These are phyloP conservation scores for Geoglossum glabrum DNA, from an alignment of 495 filamentous ascomycete species.

Conservation along the genomic window DNA sequence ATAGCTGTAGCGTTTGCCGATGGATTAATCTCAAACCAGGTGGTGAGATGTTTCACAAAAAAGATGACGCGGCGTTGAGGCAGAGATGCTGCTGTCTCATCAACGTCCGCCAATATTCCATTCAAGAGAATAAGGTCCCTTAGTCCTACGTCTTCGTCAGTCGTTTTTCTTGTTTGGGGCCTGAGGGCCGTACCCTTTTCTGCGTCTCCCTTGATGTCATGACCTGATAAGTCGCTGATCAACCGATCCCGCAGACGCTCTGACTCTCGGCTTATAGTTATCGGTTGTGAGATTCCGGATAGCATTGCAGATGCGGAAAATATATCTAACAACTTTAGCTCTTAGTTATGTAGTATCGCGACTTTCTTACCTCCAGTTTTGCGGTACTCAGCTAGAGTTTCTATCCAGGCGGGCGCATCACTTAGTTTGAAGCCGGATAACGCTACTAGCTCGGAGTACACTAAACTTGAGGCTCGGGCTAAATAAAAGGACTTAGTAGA, in stretches of 20 bases:
- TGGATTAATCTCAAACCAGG: constrained; percentile 31
- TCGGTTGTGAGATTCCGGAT: constrained; percentile 2
- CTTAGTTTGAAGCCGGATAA: not conserved
- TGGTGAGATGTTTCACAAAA: constrained; percentile 54
- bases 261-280: constrained; percentile 1
- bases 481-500: not conserved
- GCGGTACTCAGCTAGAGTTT: not conserved
- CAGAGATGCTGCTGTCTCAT: constrained; percentile 30
- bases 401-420: not conserved
- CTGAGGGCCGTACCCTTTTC: constrained; percentile 21
- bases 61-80: constrained; percentile 68
- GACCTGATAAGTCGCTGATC: constrained; percentile 36
- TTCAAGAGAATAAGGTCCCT: constrained; percentile 38
- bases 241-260: constrained; percentile 16
- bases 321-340: constrained; percentile 21
- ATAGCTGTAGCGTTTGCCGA: not conserved
- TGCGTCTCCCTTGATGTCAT: constrained; percentile 21
- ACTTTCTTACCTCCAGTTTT: not conserved
- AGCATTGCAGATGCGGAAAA: constrained; percentile 6
- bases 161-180: constrained; percentile 15
- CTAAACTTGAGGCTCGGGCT: not conserved
- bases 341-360: not conserved
- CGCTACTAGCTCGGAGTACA: not conserved
- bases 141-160: constrained; percentile 25
- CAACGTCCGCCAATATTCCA: constrained; percentile 30